Conservation (phyloP, 768 basidiomycete species). For the Rossbeevera mucosa region DNA sequence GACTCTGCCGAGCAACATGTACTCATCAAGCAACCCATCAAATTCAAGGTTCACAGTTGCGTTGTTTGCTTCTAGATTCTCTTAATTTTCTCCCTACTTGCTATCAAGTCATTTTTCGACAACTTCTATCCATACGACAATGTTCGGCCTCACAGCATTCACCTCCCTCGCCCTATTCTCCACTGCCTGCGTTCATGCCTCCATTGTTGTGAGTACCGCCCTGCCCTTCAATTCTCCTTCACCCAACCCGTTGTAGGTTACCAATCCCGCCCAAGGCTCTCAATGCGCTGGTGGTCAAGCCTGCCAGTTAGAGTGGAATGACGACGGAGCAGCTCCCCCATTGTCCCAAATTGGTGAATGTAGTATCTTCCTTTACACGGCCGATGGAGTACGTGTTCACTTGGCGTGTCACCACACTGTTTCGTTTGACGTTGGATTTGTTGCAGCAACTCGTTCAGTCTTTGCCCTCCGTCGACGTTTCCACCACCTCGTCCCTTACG, state of each 20-base stretch:
- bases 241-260: constrained; percentile 35
- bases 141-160: constrained; percentile 12
- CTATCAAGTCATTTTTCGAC: background rate
- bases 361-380: constrained; percentile 55
- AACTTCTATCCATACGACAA: constrained; percentile 3
- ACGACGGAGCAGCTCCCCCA: constrained; percentile 53
- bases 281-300: constrained; percentile 50
- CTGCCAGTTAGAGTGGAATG: constrained; percentile 58
- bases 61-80: constrained; percentile 21
- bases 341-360: constrained; percentile 48
- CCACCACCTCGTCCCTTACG: constrained; percentile 39
- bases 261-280: constrained; percentile 39
- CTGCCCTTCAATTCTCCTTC: fast-evolving
- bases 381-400: constrained; percentile 41
- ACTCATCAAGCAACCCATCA: background rate
- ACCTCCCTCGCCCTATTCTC: constrained; percentile 19
- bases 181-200: constrained; percentile 11
- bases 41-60: background rate
- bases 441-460: constrained; percentile 54
- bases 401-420: background rate
- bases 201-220: constrained; percentile 16
- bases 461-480: constrained; percentile 53
- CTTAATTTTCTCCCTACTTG: constrained; percentile 21
- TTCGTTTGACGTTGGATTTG: background rate
- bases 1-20: too few species aligned